Evolutionary conservation across 768 basidiomycete species (phyloP).

Genomic region (Russula compacta): DNA sequence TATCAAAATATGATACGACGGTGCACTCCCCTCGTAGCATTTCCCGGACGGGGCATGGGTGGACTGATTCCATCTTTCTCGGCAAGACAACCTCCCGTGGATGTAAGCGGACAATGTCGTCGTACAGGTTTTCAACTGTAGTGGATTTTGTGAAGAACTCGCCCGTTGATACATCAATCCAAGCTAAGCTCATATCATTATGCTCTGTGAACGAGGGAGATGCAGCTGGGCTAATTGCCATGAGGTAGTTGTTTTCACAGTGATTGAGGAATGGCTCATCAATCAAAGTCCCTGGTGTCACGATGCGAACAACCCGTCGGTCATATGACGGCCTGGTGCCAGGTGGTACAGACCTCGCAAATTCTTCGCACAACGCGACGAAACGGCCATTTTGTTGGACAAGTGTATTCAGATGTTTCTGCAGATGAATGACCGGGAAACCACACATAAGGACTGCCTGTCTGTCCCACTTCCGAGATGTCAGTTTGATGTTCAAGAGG

Average conservation of each 20-base stretch:
- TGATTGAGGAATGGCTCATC: slow-evolving; percentile 84
- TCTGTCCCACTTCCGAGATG: slow-evolving; percentile 65
- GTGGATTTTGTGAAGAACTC: slow-evolving; percentile 77
- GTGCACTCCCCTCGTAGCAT: slow-evolving; percentile 45
- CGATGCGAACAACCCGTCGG: slow-evolving; percentile 73
- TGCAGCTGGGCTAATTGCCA: slow-evolving; percentile 41
- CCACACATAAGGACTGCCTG: slow-evolving; percentile 76
- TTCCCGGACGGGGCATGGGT: slow-evolving; percentile 39
- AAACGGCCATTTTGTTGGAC: slow-evolving; percentile 77
- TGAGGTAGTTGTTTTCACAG: slow-evolving; percentile 83
- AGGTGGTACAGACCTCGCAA: slow-evolving; percentile 38
- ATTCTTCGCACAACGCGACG: slow-evolving; percentile 93
- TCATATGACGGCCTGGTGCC: slow-evolving; percentile 58
- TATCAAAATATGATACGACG: slow-evolving; percentile 43
- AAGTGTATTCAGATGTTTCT: slow-evolving; percentile 78
- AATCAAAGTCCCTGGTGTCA: slow-evolving; percentile 91
- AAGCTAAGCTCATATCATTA: slow-evolving; percentile 59
- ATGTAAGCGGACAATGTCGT: slow-evolving; percentile 72
- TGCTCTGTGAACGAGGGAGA: not conserved
- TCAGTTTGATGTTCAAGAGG: slow-evolving; percentile 76
- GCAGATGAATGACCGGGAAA: slow-evolving; percentile 78
- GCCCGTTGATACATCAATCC: slow-evolving; percentile 92
- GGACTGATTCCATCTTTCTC: slow-evolving; percentile 28
- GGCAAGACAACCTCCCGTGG: slow-evolving; percentile 79
- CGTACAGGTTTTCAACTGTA: slow-evolving; percentile 47